Conservation (phyloP, 2,329 filamentous ascomycete species). For the Colletotrichum coccodes region DNA sequence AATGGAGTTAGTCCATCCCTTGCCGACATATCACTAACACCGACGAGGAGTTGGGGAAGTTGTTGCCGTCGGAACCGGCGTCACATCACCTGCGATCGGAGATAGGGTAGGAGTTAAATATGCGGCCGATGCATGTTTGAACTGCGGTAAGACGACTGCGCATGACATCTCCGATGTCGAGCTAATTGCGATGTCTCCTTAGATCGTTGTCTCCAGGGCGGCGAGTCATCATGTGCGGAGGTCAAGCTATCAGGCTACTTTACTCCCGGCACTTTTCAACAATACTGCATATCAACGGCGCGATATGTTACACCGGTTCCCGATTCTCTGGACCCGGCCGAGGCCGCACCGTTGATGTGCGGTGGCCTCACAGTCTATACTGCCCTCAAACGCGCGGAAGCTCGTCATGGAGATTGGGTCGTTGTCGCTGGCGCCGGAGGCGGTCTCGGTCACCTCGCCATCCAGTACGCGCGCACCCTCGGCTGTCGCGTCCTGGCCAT, state of each 20-base stretch:
- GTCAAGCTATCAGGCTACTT: conserved; percentile 40
- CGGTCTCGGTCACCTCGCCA: conserved; percentile 41
- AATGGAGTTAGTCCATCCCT: background rate
- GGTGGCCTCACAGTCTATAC: conserved; percentile 72
- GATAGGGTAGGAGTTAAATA: conserved; percentile 36
- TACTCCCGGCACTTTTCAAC: conserved; percentile 39
- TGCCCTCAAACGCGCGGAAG: conserved; percentile 55
- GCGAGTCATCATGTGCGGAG: conserved; percentile 35
- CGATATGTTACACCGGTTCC: conserved; percentile 57
- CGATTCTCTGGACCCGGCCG: conserved; percentile 43
- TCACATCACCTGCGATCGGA: conserved; percentile 31
- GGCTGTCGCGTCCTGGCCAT: conserved; percentile 42
- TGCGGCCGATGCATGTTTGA: conserved; percentile 35
- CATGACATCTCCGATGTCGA: background rate
- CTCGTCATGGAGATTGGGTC: conserved; percentile 39
- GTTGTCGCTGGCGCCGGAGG: conserved; percentile 44
- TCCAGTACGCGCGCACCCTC: conserved; percentile 42
- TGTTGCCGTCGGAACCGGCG: conserved; percentile 30
- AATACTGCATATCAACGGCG: conserved; percentile 35
- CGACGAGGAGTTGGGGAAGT: conserved; percentile 30
- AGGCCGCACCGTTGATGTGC: conserved; percentile 71
- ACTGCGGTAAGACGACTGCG: conserved; percentile 30
- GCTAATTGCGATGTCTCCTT: background rate
- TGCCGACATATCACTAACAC: background rate
- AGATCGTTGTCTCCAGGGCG: conserved; percentile 36